phyloP scores from a whole-genome alignment of 1,284 basidiomycete genomes.

The Trametes pubescens region DNA sequence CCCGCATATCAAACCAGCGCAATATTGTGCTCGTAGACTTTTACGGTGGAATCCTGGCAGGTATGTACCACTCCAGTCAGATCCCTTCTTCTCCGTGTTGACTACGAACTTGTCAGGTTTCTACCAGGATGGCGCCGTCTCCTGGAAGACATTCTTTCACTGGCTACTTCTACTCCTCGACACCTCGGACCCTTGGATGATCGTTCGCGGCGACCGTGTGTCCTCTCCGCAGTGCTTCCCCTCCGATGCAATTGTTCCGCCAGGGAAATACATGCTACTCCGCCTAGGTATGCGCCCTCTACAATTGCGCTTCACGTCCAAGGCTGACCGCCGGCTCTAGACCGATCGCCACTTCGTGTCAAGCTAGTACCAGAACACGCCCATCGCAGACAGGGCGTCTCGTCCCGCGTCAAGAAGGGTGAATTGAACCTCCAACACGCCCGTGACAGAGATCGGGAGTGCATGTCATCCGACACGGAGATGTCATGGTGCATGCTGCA shows the following conservation, averaged over 20 bases:
- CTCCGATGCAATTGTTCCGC: neutral
- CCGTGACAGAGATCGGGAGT: neutral
- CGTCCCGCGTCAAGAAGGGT: neutral
- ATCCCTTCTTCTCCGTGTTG: no score
- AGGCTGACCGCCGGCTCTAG: neutral
- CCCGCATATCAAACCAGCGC: slow-evolving; percentile 4
- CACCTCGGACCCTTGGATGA: neutral
- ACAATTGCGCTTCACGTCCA: no score
- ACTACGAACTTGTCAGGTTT: slow-evolving; percentile 1
- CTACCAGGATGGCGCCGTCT: slow-evolving; percentile 1
- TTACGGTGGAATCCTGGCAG: slow-evolving; percentile 7
- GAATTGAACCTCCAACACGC: neutral
- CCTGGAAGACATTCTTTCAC: slow-evolving; percentile 3
- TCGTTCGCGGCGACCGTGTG: neutral
- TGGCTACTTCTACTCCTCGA: neutral
- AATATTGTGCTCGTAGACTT: slow-evolving; percentile 24
- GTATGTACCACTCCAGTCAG: no score
- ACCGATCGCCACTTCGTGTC: neutral
- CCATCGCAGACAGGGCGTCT: neutral
- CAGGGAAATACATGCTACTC: neutral
- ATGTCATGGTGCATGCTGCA: neutral
- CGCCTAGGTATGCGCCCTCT: neutral
- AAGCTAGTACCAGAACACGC: neutral
- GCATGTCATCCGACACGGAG: neutral
- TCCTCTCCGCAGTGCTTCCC: neutral